Evolutionary conservation across 2,329 filamentous ascomycete species (phyloP).

Genomic region (Arthrobotrys musiformis): DNA sequence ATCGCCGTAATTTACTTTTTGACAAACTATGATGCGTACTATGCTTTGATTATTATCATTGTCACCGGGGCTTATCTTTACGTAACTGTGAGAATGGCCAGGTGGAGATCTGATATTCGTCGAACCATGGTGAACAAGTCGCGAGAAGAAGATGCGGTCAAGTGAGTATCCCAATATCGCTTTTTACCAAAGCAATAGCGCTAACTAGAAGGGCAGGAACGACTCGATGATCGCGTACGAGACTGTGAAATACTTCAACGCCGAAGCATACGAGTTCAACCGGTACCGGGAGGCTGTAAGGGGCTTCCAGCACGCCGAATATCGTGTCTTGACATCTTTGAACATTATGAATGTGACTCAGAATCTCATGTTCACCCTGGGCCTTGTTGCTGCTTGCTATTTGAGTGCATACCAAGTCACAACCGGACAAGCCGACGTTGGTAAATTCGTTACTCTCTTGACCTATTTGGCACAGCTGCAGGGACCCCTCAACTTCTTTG

Average conservation of each 20-base stretch:
- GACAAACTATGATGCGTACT: constrained; percentile 83
- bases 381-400: constrained; percentile 76
- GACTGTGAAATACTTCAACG: constrained; percentile 91
- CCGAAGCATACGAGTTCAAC: constrained; percentile 80
- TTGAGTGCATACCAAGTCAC: constrained; percentile 82
- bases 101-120: constrained; percentile 88
- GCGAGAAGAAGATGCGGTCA: constrained; percentile 94
- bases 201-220: constrained; percentile 67
- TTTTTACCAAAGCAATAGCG: background rate
- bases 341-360: constrained; percentile 84
- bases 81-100: constrained; percentile 93
- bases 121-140: constrained; percentile 95
- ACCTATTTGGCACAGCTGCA: constrained; percentile 84
- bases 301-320: constrained; percentile 78
- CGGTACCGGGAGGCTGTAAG: constrained; percentile 77
- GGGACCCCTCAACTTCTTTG: constrained; percentile 83
- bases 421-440: constrained; percentile 72
- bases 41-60: constrained; percentile 86
- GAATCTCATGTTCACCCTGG: constrained; percentile 81
- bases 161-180: constrained; percentile 66
- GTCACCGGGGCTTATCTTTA: constrained; percentile 97
- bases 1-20: constrained; percentile 86
- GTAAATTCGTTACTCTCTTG: constrained; percentile 77
- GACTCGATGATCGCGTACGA: constrained; percentile 99
- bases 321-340: constrained; percentile 78